These are phyloP conservation scores for Vitis hybrid DNA, from an alignment of 177 flowering plant genomes.

Conservation along the genomic window DNA sequence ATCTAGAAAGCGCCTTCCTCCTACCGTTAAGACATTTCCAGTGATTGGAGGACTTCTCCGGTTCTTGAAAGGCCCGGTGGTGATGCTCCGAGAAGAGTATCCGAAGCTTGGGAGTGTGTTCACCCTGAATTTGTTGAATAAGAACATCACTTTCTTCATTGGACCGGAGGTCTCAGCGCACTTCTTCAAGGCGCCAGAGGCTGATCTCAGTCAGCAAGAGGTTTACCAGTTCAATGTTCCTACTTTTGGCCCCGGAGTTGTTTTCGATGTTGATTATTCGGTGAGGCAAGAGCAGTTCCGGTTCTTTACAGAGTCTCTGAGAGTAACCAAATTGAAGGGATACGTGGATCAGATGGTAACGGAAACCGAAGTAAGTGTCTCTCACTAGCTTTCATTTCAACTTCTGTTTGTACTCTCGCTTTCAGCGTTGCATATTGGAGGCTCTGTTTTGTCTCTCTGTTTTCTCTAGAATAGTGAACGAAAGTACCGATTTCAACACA, in stretches of 20 bases:
- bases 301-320: conserved; percentile 88
- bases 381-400: background rate
- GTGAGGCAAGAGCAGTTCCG: conserved; percentile 95
- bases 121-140: conserved; percentile 61
- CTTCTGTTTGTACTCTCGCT: background rate
- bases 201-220: conserved; percentile 99
- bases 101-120: conserved; percentile 94
- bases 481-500: too few relatives aligned
- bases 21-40: conserved; percentile 57
- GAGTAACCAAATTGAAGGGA: conserved; percentile 78
- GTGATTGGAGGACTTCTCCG: conserved; percentile 69
- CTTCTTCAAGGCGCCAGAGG: conserved; percentile 91
- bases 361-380: conserved; percentile 72
- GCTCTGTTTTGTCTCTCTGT: too few relatives aligned
- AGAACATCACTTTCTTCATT: conserved; percentile 70
- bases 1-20: conserved; percentile 77
- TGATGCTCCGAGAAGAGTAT: conserved; percentile 86
- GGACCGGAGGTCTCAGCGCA: conserved; percentile 89
- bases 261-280: conserved; percentile 90
- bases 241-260: conserved; percentile 98
- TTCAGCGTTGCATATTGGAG: too few relatives aligned
- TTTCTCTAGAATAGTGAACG: too few relatives aligned
- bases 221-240: conserved; percentile 98
- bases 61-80: conserved; percentile 87
- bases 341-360: conserved; percentile 96